Conservation (phyloP, 2,329 filamentous ascomycete genomes). For the Gremmenia infestans region DNA sequence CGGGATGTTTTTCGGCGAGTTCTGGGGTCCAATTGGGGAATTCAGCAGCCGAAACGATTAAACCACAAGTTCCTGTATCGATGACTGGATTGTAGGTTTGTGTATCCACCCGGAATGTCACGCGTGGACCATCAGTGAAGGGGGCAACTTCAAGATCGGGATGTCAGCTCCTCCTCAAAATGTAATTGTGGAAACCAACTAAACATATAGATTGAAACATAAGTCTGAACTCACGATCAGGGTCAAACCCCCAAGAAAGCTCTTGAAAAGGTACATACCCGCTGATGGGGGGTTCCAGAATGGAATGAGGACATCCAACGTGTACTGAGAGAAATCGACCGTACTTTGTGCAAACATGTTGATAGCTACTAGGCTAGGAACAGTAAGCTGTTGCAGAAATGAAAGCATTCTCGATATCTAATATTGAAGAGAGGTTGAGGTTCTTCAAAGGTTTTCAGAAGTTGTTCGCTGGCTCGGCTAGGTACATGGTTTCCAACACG, state of each 20-base stretch:
- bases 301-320: not conserved
- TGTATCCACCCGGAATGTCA: not conserved
- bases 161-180: too few relatives aligned
- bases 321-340: not conserved
- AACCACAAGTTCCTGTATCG: constrained; percentile 8
- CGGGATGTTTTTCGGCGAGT: not conserved
- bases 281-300: not conserved
- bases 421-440: not conserved
- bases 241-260: not conserved
- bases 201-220: not conserved
- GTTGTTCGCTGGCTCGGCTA: too few relatives aligned
- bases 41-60: constrained; percentile 4
- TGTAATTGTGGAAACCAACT: too few relatives aligned
- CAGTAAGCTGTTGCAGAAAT: not conserved
- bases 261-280: not conserved
- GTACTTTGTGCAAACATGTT: not conserved
- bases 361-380: not conserved
- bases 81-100: not conserved
- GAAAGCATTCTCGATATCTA: not conserved
- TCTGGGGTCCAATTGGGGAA: constrained; percentile 2
- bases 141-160: not conserved
- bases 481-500: too few relatives aligned
- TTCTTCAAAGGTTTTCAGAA: too few relatives aligned
- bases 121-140: not conserved
- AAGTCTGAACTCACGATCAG: not conserved